A percentile compares a stretch with the other conserved stretches of the same genome.
Evolutionary conservation across 2,329 filamentous ascomycete species (phyloP).

Genomic region (Dryadomyces sulphureus): DNA sequence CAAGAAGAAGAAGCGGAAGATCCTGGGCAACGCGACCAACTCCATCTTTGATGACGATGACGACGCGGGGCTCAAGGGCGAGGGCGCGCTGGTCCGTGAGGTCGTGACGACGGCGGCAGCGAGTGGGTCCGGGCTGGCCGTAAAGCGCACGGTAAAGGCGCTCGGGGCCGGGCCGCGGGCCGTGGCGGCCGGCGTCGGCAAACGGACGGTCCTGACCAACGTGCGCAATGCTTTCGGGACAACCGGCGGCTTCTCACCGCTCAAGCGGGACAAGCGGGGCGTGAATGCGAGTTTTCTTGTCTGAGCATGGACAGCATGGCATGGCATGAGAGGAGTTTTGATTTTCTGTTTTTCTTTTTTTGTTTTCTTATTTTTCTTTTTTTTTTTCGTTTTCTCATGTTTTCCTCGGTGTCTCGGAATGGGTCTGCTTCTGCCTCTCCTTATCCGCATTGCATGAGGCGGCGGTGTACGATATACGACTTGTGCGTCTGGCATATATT

Average conservation of each 20-base stretch:
- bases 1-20: constrained; percentile 59
- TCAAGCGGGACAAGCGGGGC: constrained; percentile 55
- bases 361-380: neutral
- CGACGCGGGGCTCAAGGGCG: constrained; percentile 18
- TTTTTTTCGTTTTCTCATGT: neutral
- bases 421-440: too few species aligned
- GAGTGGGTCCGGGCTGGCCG: constrained; percentile 3
- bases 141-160: constrained; percentile 12
- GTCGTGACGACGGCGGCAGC: constrained; percentile 20
- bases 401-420: too few species aligned
- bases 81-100: neutral
- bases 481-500: neutral
- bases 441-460: neutral
- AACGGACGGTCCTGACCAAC: constrained; percentile 15
- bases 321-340: neutral
- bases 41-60: constrained; percentile 62
- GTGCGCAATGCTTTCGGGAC: constrained; percentile 30
- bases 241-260: constrained; percentile 44
- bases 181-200: constrained; percentile 15
- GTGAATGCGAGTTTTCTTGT: constrained; percentile 46
- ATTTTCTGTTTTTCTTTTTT: neutral
- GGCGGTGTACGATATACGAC: neutral
- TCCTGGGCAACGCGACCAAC: constrained; percentile 45
- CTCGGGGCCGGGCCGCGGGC: constrained; percentile 11
- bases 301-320: neutral